Evolutionary conservation across 441 rosid genomes (phyloP).

Genomic region (Erysimum cheiri): DNA sequence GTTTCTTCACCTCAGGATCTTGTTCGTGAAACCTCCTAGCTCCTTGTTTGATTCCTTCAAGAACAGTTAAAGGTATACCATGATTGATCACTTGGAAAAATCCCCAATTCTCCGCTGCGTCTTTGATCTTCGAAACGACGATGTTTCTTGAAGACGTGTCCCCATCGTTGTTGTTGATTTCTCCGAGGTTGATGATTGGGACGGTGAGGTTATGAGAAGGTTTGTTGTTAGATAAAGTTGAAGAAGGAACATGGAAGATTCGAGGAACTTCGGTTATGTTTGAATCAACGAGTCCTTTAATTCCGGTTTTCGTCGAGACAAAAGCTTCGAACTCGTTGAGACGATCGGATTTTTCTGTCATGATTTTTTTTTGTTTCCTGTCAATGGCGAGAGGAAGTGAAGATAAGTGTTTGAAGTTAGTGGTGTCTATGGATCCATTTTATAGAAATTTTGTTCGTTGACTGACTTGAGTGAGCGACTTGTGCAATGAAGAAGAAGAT

Average conservation of each 20-base stretch:
- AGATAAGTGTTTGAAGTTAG: background rate
- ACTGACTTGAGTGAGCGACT: too few relatives aligned
- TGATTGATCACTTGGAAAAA: conserved; percentile 48
- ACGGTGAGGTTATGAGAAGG: conserved; percentile 32
- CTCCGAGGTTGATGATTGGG: conserved; percentile 44
- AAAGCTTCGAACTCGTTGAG: too few relatives aligned
- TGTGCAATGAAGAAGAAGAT: background rate
- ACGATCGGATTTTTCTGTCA: conserved; percentile 13
- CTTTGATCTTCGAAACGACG: conserved; percentile 33
- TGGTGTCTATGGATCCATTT: background rate
- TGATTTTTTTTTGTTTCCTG: background rate
- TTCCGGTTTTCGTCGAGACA: too few relatives aligned
- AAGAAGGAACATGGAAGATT: too few relatives aligned
- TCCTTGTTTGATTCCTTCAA: conserved; percentile 50
- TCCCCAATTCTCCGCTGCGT: conserved; percentile 43
- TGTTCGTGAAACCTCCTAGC: conserved; percentile 50
- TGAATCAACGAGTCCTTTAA: too few relatives aligned
- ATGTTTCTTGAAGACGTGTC: background rate
- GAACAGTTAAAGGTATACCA: conserved; percentile 45
- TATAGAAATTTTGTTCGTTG: background rate
- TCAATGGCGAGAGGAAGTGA: background rate
- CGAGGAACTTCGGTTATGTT: too few relatives aligned
- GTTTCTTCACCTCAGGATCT: conserved; percentile 30
- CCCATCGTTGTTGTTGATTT: background rate
- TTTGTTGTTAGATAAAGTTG: conserved; percentile 13